Base-by-base conservation (phyloP, 208 protist genomes). In the Trypanosoma grayi region DNA sequence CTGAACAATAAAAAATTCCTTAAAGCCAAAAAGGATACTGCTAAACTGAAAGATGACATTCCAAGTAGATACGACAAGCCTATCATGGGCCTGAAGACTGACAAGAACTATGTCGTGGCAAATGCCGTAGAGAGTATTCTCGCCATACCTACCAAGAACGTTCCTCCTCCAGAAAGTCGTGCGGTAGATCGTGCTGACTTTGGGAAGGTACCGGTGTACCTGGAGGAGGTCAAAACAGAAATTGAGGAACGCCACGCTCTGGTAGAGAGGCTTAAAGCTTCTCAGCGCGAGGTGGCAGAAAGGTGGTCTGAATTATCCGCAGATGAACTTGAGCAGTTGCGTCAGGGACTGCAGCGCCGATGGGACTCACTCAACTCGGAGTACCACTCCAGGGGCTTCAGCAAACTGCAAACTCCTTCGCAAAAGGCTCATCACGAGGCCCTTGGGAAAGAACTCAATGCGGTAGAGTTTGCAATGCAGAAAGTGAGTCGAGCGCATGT, bases 121-220 rank as follows among this genome's bases (percentile, higher is more conserved):
- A 98, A 98, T 65, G 93, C 95, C 8, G 95, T 98, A 4, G 94
- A 98, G 46, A 95, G 84, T 61, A 90, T 93, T 59, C 58, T 96
- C 64, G 85, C 87, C 9, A 75, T 93, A 51, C 87, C 91, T 6
- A 82, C 80, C 6, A 96, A 93, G 60, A 67, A 63, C 3, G 77
- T 72, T 11, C 80, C 81, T 7, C 56, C 68, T 9, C 44, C 64
- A 53, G 57, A 79, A 40, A 76, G 74, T 40, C 79, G 77, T 59
- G 73, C 81, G 0, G 83, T 77, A 27, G 82, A 92, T 39, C 73
- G 81, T 4, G 79, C 62, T 39, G 89, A 93, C 71, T 97, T 90
- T 75, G 94, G 86, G 4, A 83, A 94, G 65, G 87, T 97, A 31
- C 95, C 95, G 0, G 34, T 66, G 57, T 98, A 98, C 72, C 78